Evolutionary conservation across 129 eudicot species (phyloP).

Genomic region (Dittrichia graveolens): DNA sequence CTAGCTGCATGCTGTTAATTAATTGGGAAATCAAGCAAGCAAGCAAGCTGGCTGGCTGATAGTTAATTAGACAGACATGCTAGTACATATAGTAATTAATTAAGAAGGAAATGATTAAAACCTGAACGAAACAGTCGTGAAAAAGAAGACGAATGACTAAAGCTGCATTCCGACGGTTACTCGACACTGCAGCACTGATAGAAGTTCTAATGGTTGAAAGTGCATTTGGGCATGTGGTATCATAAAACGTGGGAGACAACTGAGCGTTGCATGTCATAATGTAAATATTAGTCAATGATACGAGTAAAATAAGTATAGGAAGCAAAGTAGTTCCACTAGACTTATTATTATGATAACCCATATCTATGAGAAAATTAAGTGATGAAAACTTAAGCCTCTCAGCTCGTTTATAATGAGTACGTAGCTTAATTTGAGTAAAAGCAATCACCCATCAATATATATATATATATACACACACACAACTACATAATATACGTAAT

Average conservation of each 20-base stretch:
- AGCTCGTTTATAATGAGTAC: neutral
- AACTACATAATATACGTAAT: too few relatives aligned
- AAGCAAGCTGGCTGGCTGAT: too few relatives aligned
- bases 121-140: slow-evolving; percentile 52
- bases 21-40: too few relatives aligned
- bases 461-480: slow-evolving; percentile 9
- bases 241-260: slow-evolving; percentile 57
- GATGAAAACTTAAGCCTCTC: neutral
- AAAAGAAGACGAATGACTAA: slow-evolving; percentile 44
- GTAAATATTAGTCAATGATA: slow-evolving; percentile 9
- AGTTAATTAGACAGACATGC: too few relatives aligned
- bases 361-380: neutral
- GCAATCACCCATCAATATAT: neutral
- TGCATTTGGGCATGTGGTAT: slow-evolving; percentile 66
- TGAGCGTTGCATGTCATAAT: slow-evolving; percentile 48
- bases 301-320: slow-evolving; percentile 22
- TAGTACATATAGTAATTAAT: too few relatives aligned
- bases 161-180: slow-evolving; percentile 42
- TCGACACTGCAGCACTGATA: slow-evolving; percentile 48
- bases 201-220: slow-evolving; percentile 43
- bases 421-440: slow-evolving; percentile 12
- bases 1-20: too few relatives aligned
- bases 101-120: neutral
- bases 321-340: slow-evolving; percentile 13
- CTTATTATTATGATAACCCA: slow-evolving; percentile 32